A percentile compares a stretch with the other conserved stretches of the same genome.
Evolutionary conservation across 495 filamentous ascomycete genomes (phyloP).

Genomic region (Penicillium antarcticum): DNA sequence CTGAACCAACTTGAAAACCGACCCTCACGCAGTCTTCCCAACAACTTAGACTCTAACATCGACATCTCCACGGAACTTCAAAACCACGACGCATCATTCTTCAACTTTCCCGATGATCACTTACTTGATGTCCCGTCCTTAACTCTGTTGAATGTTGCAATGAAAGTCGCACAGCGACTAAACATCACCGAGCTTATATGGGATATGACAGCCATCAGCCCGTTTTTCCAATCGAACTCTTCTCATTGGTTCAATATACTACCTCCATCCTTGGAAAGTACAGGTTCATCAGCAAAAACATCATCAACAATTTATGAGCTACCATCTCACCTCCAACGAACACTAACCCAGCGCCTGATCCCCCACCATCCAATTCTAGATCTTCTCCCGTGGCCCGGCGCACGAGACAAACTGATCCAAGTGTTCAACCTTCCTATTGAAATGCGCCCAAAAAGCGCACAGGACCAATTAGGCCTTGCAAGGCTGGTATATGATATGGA

Average conservation of each 20-base stretch:
- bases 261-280: constrained; percentile 15
- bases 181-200: constrained; percentile 19
- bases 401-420: constrained; percentile 42
- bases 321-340: constrained; percentile 27
- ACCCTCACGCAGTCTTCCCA: neutral
- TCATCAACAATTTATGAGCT: constrained; percentile 30
- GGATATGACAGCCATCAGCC: constrained; percentile 24
- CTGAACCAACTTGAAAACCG: constrained; percentile 1
- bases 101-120: constrained; percentile 30
- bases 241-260: constrained; percentile 32
- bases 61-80: constrained; percentile 20
- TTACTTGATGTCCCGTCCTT: constrained; percentile 23
- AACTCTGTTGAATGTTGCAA: constrained; percentile 20
- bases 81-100: constrained; percentile 16
- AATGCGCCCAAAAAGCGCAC: constrained; percentile 33
- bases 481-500: constrained; percentile 47
- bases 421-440: constrained; percentile 36
- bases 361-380: constrained; percentile 51
- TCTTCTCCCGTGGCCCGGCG: constrained; percentile 46
- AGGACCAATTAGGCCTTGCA: constrained; percentile 33
- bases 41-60: neutral
- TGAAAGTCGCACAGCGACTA: constrained; percentile 24
- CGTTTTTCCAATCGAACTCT: constrained; percentile 12
- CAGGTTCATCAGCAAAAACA: constrained; percentile 25
- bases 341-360: constrained; percentile 21